phyloP scores from a whole-genome alignment of 2,329 filamentous ascomycete species.

The Colletotrichum lupini region DNA sequence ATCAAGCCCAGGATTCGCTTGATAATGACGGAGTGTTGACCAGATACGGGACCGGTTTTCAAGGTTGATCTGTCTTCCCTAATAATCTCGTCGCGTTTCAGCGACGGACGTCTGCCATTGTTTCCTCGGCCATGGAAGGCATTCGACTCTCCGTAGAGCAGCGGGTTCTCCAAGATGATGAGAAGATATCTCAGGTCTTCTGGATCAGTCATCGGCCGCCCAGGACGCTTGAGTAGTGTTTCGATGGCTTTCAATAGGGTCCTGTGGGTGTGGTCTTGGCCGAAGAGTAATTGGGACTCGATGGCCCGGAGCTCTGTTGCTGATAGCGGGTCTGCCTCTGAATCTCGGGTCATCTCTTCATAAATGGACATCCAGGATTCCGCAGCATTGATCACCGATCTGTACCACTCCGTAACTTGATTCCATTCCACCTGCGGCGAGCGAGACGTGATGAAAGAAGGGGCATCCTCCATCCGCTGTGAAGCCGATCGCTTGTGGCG shows the following conservation, averaged over 20 bases:
- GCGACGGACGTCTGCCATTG: neutral
- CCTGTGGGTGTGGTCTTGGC: conserved; percentile 76
- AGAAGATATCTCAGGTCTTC: conserved; percentile 82
- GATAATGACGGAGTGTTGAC: conserved; percentile 83
- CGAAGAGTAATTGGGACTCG: conserved; percentile 61
- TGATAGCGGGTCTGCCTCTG: conserved; percentile 44
- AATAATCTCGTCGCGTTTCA: conserved; percentile 4
- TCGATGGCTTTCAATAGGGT: conserved; percentile 83
- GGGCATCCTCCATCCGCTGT: conserved; percentile 45
- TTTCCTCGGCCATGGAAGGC: conserved; percentile 55
- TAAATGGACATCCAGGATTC: conserved; percentile 73
- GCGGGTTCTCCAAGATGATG: conserved; percentile 82
- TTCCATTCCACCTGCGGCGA: conserved; percentile 82
- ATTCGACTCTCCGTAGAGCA: conserved; percentile 65
- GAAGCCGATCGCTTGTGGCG: conserved; percentile 46
- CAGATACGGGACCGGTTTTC: conserved; percentile 59
- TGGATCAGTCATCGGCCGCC: conserved; percentile 73
- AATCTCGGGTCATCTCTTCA: conserved; percentile 56
- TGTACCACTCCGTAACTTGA: conserved; percentile 79
- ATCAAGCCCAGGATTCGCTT: conserved; percentile 86
- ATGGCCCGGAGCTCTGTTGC: conserved; percentile 54
- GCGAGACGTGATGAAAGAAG: conserved; percentile 62
- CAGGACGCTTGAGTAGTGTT: conserved; percentile 81
- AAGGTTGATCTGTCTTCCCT: conserved; percentile 35
- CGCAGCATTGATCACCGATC: conserved; percentile 74